phyloP scores from a whole-genome alignment of 192 early-diverging fungal genomes.

The Podila epigama region DNA sequence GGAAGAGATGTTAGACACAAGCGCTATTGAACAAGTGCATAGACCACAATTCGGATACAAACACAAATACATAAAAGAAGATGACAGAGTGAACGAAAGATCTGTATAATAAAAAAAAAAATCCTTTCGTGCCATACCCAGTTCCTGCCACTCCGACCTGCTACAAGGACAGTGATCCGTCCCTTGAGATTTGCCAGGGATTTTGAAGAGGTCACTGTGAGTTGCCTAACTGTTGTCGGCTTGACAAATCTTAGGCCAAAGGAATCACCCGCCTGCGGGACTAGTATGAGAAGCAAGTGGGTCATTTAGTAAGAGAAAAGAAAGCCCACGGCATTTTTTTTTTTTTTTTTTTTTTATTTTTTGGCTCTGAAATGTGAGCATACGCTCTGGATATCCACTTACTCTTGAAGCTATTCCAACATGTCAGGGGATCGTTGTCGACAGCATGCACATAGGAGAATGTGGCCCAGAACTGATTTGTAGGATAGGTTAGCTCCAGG shows the following conservation, averaged over 20 bases:
- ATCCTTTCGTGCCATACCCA: no score
- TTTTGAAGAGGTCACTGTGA: constrained; percentile 23
- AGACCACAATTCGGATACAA: neutral
- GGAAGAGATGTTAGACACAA: neutral
- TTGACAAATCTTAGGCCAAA: constrained; percentile 61
- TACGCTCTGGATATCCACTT: neutral
- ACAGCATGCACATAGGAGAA: constrained; percentile 58
- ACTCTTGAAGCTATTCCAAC: constrained; percentile 57
- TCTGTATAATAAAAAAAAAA: neutral
- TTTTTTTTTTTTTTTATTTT: neutral
- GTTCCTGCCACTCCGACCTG: constrained; percentile 14
- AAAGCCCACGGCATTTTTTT: neutral
- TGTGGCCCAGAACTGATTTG: constrained; percentile 46
- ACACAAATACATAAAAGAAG: neutral
- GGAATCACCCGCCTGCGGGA: constrained; percentile 52
- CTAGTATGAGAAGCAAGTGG: constrained; percentile 16
- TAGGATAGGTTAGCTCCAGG: constrained; percentile 42
- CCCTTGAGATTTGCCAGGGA: constrained; percentile 7
- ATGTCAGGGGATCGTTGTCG: constrained; percentile 51
- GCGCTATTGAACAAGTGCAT: neutral
- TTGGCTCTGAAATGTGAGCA: neutral
- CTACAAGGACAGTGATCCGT: constrained; percentile 21
- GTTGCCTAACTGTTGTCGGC: constrained; percentile 10
- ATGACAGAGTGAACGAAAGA: neutral
- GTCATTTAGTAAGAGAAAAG: neutral